These are phyloP conservation scores for Monosporascus sp. DNA, from an alignment of 2,329 filamentous ascomycete species.

Conservation along the genomic window DNA sequence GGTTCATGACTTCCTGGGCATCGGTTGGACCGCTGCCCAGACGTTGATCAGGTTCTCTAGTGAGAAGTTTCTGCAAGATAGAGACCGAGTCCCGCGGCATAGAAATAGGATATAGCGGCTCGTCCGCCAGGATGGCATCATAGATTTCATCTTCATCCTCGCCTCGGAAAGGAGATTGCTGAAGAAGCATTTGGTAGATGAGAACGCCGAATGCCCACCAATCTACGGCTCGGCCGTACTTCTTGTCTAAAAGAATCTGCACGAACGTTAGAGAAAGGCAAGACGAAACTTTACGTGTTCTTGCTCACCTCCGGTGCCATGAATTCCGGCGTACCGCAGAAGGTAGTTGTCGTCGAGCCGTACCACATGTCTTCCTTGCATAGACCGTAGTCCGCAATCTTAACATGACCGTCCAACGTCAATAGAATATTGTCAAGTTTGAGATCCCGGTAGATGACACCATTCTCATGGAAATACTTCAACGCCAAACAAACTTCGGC, in stretches of 20 bases:
- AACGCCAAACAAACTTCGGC: constrained; percentile 94
- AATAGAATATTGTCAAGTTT: constrained; percentile 91
- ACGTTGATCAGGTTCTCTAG: constrained; percentile 86
- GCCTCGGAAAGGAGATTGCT: constrained; percentile 96
- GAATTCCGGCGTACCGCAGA: constrained; percentile 98
- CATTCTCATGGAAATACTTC: constrained; percentile 99
- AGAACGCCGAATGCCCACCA: constrained; percentile 99
- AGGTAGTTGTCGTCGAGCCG: constrained; percentile 91
- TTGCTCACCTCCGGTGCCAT: constrained; percentile 88
- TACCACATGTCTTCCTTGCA: constrained; percentile 99
- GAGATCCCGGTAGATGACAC: constrained; percentile 95
- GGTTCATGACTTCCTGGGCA: constrained; percentile 97
- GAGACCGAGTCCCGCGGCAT: constrained; percentile 98
- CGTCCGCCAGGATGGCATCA: constrained; percentile 94
- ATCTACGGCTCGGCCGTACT: constrained; percentile 93
- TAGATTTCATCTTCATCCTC: constrained; percentile 99
- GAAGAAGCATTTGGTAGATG: constrained; percentile 99
- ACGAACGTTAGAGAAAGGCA: constrained; percentile 22
- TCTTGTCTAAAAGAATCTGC: constrained; percentile 94
- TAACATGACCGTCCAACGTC: constrained; percentile 94
- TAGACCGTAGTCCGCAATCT: constrained; percentile 96
- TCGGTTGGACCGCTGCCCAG: constrained; percentile 93
- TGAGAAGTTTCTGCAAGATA: constrained; percentile 94
- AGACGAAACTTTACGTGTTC: constrained; percentile 1
- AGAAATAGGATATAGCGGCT: constrained; percentile 95